These are phyloP conservation scores for Oxyria digyna DNA, from an alignment of 148 eudicot species.

Conservation along the genomic window DNA sequence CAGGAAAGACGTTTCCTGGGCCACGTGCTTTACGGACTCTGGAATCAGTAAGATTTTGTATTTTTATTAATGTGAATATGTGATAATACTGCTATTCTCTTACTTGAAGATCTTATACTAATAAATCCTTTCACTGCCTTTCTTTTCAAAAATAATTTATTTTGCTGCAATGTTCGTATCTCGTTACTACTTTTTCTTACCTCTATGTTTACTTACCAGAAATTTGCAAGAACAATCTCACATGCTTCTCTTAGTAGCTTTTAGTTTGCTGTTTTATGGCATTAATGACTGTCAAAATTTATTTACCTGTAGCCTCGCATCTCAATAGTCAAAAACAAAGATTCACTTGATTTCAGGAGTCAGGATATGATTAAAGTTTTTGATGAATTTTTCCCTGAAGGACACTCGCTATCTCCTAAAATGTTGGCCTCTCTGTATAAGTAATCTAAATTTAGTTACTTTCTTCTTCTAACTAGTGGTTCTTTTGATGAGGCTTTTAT, in stretches of 20 bases:
- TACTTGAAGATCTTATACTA: not conserved
- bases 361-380: not conserved
- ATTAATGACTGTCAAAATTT: not conserved
- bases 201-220: not conserved
- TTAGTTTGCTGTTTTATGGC: not conserved
- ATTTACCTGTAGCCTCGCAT: not conserved
- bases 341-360: not conserved
- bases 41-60: conserved; percentile 33
- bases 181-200: not conserved
- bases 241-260: not conserved
- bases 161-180: not conserved
- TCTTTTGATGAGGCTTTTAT: not conserved
- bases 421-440: not conserved
- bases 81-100: not conserved
- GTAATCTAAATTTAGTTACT: not conserved
- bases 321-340: not conserved
- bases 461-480: not conserved
- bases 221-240: not conserved
- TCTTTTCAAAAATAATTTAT: not conserved
- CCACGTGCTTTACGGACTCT: conserved; percentile 49
- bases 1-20: conserved; percentile 90
- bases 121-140: not conserved
- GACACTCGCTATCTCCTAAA: no score
- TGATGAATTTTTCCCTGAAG: not conserved
- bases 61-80: not conserved